Conservation (phyloP, 78 protist species). For the Chrysochromulina parva region DNA sequence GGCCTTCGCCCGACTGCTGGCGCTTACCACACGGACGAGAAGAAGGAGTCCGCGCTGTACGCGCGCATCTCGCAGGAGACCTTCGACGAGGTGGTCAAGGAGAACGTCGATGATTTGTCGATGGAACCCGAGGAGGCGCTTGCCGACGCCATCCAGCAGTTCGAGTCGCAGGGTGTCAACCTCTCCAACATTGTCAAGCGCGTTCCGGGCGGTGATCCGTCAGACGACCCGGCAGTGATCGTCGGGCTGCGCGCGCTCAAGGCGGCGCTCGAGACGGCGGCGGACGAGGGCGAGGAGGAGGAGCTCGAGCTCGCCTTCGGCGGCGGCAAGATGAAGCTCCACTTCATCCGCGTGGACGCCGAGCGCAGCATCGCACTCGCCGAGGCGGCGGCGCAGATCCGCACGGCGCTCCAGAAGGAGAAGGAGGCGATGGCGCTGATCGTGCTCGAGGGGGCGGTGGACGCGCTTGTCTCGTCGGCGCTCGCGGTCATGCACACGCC, state of each 20-base stretch:
- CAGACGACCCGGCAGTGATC: slow-evolving; percentile 21
- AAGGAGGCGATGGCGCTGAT: neutral
- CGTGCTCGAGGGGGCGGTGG: neutral
- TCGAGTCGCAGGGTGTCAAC: slow-evolving; percentile 43
- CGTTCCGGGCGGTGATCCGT: slow-evolving; percentile 5
- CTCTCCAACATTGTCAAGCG: slow-evolving; percentile 24
- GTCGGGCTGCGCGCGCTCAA: neutral
- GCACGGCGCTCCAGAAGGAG: neutral
- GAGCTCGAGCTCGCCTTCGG: neutral
- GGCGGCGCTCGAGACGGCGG: neutral
- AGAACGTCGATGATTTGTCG: slow-evolving; percentile 39
- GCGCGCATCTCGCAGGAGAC: slow-evolving; percentile 42
- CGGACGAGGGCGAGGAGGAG: neutral
- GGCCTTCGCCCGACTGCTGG: neutral
- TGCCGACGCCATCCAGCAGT: slow-evolving; percentile 34
- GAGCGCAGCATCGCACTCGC: no score
- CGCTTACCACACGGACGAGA: neutral
- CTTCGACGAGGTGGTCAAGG: slow-evolving; percentile 26
- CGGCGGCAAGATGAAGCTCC: neutral
- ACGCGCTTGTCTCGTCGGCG: neutral
- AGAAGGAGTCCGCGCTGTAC: neutral
- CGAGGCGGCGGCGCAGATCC: neutral
- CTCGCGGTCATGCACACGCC: neutral
- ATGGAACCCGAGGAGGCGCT: slow-evolving; percentile 43
- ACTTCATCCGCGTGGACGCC: neutral